Evolutionary conservation across 306 rosid genomes (phyloP).

Genomic region (Malus fusca): DNA sequence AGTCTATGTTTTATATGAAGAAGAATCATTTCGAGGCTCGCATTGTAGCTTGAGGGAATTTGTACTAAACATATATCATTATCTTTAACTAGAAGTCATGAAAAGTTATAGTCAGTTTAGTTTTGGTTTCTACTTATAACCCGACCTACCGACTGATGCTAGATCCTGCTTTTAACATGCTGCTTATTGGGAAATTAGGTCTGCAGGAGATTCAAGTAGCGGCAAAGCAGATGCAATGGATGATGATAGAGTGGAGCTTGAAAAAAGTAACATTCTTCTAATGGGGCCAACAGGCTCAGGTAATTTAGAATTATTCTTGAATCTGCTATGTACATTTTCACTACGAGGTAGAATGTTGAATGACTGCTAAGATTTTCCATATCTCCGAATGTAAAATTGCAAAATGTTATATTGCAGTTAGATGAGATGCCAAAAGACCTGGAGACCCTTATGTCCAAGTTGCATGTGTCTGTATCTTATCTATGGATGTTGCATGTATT

Average conservation of each 20-base stretch:
- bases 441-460: neutral
- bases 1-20: neutral
- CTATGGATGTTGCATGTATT: no score
- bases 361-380: no score
- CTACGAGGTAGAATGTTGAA: neutral
- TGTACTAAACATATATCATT: neutral
- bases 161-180: slow-evolving; percentile 18
- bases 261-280: slow-evolving; percentile 91
- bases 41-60: neutral
- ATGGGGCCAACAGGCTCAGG: slow-evolving; percentile 99
- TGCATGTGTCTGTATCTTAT: neutral
- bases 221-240: slow-evolving; percentile 38
- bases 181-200: slow-evolving; percentile 59
- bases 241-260: slow-evolving; percentile 86
- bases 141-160: neutral
- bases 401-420: neutral
- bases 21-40: neutral
- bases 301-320: slow-evolving; percentile 28
- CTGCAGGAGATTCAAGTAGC: slow-evolving; percentile 59
- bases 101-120: neutral
- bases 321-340: neutral
- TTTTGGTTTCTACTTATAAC: neutral
- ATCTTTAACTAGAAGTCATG: neutral
- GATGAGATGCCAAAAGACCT: neutral
- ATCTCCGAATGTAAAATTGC: neutral